Base-by-base conservation (phyloP, 2,329 filamentous ascomycete genomes). In the Fusarium sp. region DNA sequence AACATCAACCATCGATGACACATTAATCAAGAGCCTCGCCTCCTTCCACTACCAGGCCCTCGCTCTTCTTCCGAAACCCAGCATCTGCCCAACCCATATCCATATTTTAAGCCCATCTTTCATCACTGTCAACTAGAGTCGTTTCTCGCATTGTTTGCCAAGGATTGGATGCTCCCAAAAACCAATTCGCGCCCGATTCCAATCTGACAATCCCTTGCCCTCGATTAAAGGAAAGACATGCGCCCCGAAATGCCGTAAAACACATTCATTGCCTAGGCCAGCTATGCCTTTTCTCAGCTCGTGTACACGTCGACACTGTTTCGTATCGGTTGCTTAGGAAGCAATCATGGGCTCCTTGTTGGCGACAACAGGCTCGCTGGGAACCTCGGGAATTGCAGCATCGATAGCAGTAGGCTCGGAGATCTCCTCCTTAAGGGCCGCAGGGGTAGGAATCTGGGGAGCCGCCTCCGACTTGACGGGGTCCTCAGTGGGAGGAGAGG, bases 401-500 rank as follows among this genome's bases (percentile, higher is more conserved):
- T 72, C 74, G 54, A 78, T 75, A 35, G 76, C 72, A 54, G 81
- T 77, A 23, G 79, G 67, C 48, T 72, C 73, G 30, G 75, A 66
- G 25, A 72, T 27, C 58, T 73, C 76, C 64, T 74, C 76, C 61
- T 70, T 77, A 60, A 79, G 75, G 34, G 76, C 72, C 64, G 80
- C 74, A 25, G 78, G 68, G 39, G 78, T 75, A 18, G 76, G 64
- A 11, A 76, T 73, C 35, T 76, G 72, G 34, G 72, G 72, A 39
- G 66, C 70, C 16, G 63, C 41, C 43, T 72, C 73, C 39, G 73
- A 59, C 65, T 76, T 76, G 60, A 77, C 67, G 59, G 83, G 82
- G 66, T 85, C 83, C 69, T 83, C 80, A 16, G 80, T 83, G 18
- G 84, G 83, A 68, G 83, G 76, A 32, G 74, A 74, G 37, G 84